Base-by-base conservation (phyloP, 768 basidiomycete genomes). In the Cystobasidium ongulense region DNA sequence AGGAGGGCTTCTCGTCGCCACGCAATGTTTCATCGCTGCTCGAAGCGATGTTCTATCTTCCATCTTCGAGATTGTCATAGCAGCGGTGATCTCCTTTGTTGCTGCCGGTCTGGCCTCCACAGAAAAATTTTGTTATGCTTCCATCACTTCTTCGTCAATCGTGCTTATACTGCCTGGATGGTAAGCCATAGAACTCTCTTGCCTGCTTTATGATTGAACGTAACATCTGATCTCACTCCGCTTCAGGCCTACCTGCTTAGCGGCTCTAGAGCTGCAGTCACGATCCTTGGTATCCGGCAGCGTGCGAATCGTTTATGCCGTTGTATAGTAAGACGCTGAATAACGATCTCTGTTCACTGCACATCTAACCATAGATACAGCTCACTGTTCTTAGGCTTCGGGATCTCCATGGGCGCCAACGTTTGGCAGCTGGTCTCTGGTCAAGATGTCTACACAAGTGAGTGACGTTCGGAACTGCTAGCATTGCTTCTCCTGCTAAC, bases 221-320 rank as follows among this genome's bases (percentile, higher is more conserved):
- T 3, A 7, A 5, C 21, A 66, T 8, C 67, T 70, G 50, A 52
- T 5, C 74, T 81, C 80, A 43, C 75, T 80, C 52, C 79, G 0
- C 75, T 76, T 46, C 74, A 71, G 68, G 68, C 68, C 68, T 3
- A 46, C 43, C 10, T 78, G 68, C 78, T 74, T 83, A 77, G 92
- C 89, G 62, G 85, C 88, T 13, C 86, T 92, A 35, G 91, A 92
- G 79, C 82, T 92, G 25, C 86, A 90, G 73, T 88, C 90, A 1
- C 86, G 90, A 21, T 90, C 89, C 75, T 88, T 94, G 77, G 87
- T 91, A 35, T 84, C 90, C 0, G 90, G 92, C n/a, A 88, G 90
- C 13, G 90, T 92, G 36, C 85, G 90, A 43, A 83, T 92, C 18
- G 89, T 89, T 76, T 92, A 89, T 53, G 75, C 78, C 7, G 78